Conservation (phyloP, 139 green algal genomes). For the Trebouxia sp. region DNA sequence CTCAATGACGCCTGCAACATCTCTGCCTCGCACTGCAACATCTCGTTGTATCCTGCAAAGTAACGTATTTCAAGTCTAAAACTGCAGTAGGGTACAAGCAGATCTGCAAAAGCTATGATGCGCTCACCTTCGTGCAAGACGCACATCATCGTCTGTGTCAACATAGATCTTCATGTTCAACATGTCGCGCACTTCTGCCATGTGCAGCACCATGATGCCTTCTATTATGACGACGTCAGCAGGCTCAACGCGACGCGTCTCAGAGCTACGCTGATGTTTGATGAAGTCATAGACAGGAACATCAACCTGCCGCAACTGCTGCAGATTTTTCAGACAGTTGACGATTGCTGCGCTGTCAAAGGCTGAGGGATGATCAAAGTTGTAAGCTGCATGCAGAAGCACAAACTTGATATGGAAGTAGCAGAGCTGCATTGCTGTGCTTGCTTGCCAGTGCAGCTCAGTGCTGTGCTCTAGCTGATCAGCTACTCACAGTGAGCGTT, state of each 20-base stretch:
- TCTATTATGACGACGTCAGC: slow-evolving; percentile 97
- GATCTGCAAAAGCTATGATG: neutral
- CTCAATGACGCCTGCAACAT: slow-evolving; percentile 89
- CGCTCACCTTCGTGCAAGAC: slow-evolving; percentile 75
- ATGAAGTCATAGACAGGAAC: slow-evolving; percentile 96
- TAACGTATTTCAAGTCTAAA: too few species aligned
- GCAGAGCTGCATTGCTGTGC: neutral
- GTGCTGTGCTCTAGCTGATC: neutral
- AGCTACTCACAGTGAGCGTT: slow-evolving; percentile 47
- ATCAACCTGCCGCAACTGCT: slow-evolving; percentile 57
- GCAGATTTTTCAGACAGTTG: slow-evolving; percentile 51
- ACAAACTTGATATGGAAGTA: neutral
- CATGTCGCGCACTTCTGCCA: slow-evolving; percentile 72
- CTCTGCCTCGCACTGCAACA: slow-evolving; percentile 79
- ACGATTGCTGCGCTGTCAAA: slow-evolving; percentile 81
- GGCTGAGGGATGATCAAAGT: slow-evolving; percentile 91
- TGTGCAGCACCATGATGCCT: slow-evolving; percentile 94
- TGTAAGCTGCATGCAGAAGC: slow-evolving; percentile 26
- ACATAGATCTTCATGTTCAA: slow-evolving; percentile 94
- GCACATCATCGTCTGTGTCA: slow-evolving; percentile 92
- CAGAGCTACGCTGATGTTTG: slow-evolving; percentile 67
- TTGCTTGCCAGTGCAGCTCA: neutral
- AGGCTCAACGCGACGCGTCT: slow-evolving; percentile 70
- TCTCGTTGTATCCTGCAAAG: slow-evolving; percentile 91
- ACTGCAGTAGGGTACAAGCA: too few species aligned